Evolutionary conservation across 306 rosid genomes (phyloP).

Genomic region (Dalbergia oliveri): DNA sequence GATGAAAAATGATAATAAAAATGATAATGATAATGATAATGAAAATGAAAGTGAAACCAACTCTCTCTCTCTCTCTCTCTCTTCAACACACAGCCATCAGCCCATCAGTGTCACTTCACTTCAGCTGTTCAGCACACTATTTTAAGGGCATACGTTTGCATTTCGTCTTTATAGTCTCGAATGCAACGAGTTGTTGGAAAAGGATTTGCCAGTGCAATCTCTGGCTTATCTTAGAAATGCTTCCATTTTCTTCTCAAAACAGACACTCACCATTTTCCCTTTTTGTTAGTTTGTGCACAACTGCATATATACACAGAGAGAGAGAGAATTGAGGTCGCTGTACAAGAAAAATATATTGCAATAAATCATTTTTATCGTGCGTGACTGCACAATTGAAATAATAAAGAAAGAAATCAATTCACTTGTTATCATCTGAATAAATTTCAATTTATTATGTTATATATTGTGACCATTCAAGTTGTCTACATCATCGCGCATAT

Average conservation of each 20-base stretch:
- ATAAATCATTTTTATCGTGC: background rate
- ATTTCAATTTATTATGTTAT: too few relatives aligned
- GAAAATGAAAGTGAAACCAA: background rate
- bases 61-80: too few relatives aligned
- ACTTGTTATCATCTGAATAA: background rate
- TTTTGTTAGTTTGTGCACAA: background rate
- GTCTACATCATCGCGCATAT: background rate
- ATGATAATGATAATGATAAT: too few relatives aligned
- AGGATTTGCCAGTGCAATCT: slow-evolving; percentile 40
- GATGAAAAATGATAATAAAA: background rate
- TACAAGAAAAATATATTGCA: background rate
- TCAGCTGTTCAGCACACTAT: slow-evolving; percentile 8
- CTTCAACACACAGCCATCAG: slow-evolving; percentile 8
- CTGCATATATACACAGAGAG: background rate
- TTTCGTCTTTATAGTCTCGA: background rate
- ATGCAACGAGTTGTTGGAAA: slow-evolving; percentile 34
- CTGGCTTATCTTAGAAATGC: slow-evolving; percentile 33
- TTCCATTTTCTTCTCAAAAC: background rate
- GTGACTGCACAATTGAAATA: too few relatives aligned
- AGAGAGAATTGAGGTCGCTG: background rate
- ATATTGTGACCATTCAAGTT: background rate
- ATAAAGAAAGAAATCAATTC: background rate
- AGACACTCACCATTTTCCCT: background rate
- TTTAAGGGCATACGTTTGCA: slow-evolving; percentile 16
- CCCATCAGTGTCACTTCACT: background rate